These are phyloP conservation scores for Dryas alaskensis DNA, from an alignment of 306 rosid species.

Conservation along the genomic window DNA sequence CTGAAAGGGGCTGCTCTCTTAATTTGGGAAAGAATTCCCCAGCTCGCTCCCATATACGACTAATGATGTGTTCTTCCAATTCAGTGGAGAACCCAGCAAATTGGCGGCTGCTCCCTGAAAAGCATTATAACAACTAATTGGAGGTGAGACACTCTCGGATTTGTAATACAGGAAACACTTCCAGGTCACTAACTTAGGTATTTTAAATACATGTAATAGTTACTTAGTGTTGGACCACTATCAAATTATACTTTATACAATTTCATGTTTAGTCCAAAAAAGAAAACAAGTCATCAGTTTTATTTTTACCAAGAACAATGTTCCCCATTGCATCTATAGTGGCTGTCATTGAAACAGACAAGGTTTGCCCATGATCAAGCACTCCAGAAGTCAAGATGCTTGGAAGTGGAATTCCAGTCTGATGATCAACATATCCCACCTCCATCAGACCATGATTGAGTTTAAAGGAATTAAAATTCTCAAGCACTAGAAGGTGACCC, in stretches of 20 bases:
- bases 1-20: constrained; percentile 54
- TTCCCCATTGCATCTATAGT: constrained; percentile 62
- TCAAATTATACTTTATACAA: no score
- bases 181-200: no score
- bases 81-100: constrained; percentile 77
- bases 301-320: constrained; percentile 62
- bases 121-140: constrained; percentile 3
- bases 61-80: constrained; percentile 56
- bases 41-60: constrained; percentile 70
- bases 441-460: constrained; percentile 93
- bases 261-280: not conserved
- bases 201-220: not conserved
- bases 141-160: not conserved
- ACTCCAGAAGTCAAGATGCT: constrained; percentile 33
- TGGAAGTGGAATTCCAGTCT: constrained; percentile 32
- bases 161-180: no score
- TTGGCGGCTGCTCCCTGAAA: constrained; percentile 86
- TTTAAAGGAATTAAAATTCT: constrained; percentile 56
- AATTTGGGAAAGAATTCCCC: constrained; percentile 73
- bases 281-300: not conserved
- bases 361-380: constrained; percentile 38
- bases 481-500: constrained; percentile 83
- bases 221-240: not conserved
- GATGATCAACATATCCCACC: constrained; percentile 68
- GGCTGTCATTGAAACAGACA: constrained; percentile 92